phyloP scores from a whole-genome alignment of 768 basidiomycete genomes.

The Psilocybe cyanescens region DNA sequence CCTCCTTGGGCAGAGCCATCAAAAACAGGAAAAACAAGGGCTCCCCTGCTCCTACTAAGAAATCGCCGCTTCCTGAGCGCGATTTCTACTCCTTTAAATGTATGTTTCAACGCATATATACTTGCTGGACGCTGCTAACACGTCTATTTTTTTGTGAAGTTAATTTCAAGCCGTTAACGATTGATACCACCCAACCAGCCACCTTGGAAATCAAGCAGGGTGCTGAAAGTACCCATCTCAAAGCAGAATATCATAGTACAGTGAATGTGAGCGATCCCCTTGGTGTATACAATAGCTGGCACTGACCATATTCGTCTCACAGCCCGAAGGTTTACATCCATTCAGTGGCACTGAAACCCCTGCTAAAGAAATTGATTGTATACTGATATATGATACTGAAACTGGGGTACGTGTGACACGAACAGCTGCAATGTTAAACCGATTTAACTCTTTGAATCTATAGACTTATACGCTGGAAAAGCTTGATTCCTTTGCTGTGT shows the following conservation, averaged over 20 bases:
- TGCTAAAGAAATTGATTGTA: slow-evolving; percentile 74
- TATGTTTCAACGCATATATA: slow-evolving; percentile 36
- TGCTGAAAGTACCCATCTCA: slow-evolving; percentile 53
- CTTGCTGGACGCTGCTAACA: neutral
- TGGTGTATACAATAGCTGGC: neutral
- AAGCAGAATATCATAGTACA: slow-evolving; percentile 66
- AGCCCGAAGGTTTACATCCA: slow-evolving; percentile 35
- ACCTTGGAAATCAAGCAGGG: slow-evolving; percentile 63
- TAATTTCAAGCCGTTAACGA: slow-evolving; percentile 74
- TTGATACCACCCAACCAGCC: slow-evolving; percentile 69
- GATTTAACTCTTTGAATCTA: slow-evolving; percentile 7
- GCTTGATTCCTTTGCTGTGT: slow-evolving; percentile 64
- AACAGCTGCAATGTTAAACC: slow-evolving; percentile 6
- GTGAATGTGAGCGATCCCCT: slow-evolving; percentile 47
- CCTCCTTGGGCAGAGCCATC: slow-evolving; percentile 41
- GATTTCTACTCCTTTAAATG: slow-evolving; percentile 83
- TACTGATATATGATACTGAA: slow-evolving; percentile 81
- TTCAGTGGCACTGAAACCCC: slow-evolving; percentile 62
- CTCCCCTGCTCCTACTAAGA: slow-evolving; percentile 38
- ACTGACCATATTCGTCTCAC: neutral
- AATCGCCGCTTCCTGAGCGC: slow-evolving; percentile 57
- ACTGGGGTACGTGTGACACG: slow-evolving; percentile 52
- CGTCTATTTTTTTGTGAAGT: slow-evolving; percentile 42
- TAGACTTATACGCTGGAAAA: slow-evolving; percentile 77
- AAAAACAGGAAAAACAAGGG: slow-evolving; percentile 73